Percentiles rank a stretch among this genome's conserved stretches.
Evolutionary conservation across 352 stramenopile genomes (phyloP).

Genomic region (Phytophthora cajani): DNA sequence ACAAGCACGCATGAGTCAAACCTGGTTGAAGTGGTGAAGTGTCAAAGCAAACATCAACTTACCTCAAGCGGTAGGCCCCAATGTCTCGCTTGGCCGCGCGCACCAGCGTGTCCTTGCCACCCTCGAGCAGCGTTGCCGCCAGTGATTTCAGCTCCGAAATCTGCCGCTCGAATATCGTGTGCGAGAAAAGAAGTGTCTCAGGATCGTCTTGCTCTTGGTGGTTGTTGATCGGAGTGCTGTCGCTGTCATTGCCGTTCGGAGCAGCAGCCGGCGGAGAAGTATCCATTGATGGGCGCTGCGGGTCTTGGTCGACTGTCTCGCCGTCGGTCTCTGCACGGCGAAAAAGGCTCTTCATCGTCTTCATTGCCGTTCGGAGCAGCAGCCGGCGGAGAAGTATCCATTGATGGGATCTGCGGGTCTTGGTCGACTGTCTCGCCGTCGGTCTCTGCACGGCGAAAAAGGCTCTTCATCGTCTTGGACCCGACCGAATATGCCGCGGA

Average conservation of each 20-base stretch:
- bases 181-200: constrained; percentile 64
- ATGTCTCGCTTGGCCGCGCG: constrained; percentile 36
- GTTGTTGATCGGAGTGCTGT: constrained; percentile 17
- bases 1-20: constrained; percentile 16
- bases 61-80: constrained; percentile 44
- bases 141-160: constrained; percentile 54
- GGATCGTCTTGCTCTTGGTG: constrained; percentile 45
- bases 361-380: constrained; percentile 25
- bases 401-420: not conserved
- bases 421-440: constrained; percentile 21
- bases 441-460: constrained; percentile 54
- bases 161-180: constrained; percentile 79
- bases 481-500: constrained; percentile 78
- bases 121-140: constrained; percentile 39
- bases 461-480: constrained; percentile 73
- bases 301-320: constrained; percentile 11
- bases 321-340: constrained; percentile 36
- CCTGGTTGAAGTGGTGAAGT: constrained; percentile 6
- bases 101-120: constrained; percentile 34
- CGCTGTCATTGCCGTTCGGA: constrained; percentile 14
- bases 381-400: constrained; percentile 25
- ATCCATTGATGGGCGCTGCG: constrained; percentile 15
- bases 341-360: constrained; percentile 78
- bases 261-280: constrained; percentile 16
- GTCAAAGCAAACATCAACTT: not conserved